A percentile compares a stretch with the other conserved stretches of the same genome.
Conservation (phyloP, 352 stramenopile genomes). For the Sclerospora graminicola region DNA sequence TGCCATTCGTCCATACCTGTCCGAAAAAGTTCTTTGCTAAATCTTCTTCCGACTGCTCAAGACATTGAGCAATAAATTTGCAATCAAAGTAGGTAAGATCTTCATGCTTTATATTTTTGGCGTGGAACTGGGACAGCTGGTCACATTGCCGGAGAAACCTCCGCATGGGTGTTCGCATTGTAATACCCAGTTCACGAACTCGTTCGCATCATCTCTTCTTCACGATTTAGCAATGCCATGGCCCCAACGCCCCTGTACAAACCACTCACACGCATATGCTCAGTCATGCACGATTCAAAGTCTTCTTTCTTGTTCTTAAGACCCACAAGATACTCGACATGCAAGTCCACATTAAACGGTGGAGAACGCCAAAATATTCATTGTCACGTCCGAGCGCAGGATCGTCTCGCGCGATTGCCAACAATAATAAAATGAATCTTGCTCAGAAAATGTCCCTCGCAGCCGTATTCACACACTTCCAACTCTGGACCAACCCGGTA, state of each 20-base stretch:
- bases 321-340: slow-evolving; percentile 69
- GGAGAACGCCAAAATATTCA: too few species aligned
- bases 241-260: slow-evolving; percentile 98
- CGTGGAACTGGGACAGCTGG: slow-evolving; percentile 31
- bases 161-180: slow-evolving; percentile 88
- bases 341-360: slow-evolving; percentile 51
- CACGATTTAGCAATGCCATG: slow-evolving; percentile 87
- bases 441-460: too few species aligned
- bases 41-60: slow-evolving; percentile 52
- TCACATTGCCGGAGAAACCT: slow-evolving; percentile 92
- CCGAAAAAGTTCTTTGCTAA: slow-evolving; percentile 67
- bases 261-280: slow-evolving; percentile 96
- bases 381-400: too few species aligned
- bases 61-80: slow-evolving; percentile 47
- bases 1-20: slow-evolving; percentile 24
- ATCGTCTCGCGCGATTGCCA: too few species aligned
- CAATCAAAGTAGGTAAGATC: slow-evolving; percentile 73
- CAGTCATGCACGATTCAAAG: slow-evolving; percentile 90
- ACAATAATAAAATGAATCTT: too few species aligned
- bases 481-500: too few species aligned
- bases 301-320: slow-evolving; percentile 85
- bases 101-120: slow-evolving; percentile 40
- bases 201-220: slow-evolving; percentile 74
- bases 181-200: slow-evolving; percentile 94
- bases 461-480: too few species aligned